These are phyloP conservation scores for Gossypium herbaceum DNA, from an alignment of 345 rosid genomes.

Conservation along the genomic window DNA sequence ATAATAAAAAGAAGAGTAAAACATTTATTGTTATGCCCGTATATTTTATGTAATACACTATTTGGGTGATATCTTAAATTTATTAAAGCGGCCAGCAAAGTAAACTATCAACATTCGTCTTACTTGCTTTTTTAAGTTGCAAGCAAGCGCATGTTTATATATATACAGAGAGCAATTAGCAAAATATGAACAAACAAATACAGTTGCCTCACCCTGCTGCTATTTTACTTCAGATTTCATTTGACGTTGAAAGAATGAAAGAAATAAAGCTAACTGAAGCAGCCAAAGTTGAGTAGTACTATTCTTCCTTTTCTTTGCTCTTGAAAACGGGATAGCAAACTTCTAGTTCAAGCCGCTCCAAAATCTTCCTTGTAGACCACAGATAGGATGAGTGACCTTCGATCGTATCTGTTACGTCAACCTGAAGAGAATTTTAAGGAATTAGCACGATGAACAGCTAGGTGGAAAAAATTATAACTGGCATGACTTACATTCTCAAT, in stretches of 20 bases:
- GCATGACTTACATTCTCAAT: conserved; percentile 73
- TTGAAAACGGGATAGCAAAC: conserved; percentile 69
- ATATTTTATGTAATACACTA: neutral
- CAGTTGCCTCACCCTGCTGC: neutral
- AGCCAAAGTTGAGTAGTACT: neutral
- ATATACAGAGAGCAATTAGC: neutral
- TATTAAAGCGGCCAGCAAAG: neutral
- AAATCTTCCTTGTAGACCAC: conserved; percentile 67
- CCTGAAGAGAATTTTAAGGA: conserved; percentile 37
- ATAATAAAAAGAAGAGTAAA: too few species aligned
- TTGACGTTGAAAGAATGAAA: neutral
- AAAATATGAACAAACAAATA: neutral
- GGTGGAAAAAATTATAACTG: neutral
- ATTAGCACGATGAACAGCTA: neutral
- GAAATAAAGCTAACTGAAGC: neutral
- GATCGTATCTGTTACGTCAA: conserved; percentile 64
- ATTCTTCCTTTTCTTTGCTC: conserved; percentile 21
- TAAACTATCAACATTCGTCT: neutral
- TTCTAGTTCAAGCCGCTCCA: conserved; percentile 67
- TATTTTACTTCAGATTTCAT: neutral
- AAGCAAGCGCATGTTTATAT: neutral
- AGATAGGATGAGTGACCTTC: conserved; percentile 93
- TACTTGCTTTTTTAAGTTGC: neutral
- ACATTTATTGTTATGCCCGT: too few species aligned
- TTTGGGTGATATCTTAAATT: neutral